Conservation (phyloP, 805 yeast genomes). For the Alloascoidea africana region DNA sequence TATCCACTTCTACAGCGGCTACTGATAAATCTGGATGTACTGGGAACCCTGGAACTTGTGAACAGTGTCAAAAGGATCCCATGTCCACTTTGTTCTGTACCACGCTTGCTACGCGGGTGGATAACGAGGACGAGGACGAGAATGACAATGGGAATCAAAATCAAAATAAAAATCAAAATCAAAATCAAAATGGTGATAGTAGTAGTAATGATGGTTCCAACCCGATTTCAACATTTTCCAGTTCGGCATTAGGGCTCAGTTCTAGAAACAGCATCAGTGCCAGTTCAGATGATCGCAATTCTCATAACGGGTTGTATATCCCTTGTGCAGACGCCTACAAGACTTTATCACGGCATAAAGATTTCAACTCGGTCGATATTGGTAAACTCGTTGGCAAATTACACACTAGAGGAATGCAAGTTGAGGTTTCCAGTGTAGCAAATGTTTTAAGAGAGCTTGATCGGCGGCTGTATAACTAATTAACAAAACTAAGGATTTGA, state of each 20-base stretch:
- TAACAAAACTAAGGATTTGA: conserved; percentile 9
- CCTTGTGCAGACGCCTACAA: conserved; percentile 87
- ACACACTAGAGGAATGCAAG: conserved; percentile 75
- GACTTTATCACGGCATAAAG: conserved; percentile 70
- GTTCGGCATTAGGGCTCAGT: not conserved
- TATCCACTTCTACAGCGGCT: not conserved
- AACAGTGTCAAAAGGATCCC: conserved; percentile 74
- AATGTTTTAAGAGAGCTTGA: conserved; percentile 74
- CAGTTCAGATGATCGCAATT: conserved; percentile 2
- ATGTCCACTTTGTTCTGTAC: conserved; percentile 82
- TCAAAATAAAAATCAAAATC: too few species aligned
- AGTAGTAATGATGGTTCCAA: conserved; percentile 8
- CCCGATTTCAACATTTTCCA: conserved; percentile 1
- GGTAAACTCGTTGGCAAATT: conserved; percentile 60
- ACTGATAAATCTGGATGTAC: conserved; percentile 38
- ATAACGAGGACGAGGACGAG: conserved; percentile 15
- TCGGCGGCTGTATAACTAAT: conserved; percentile 36
- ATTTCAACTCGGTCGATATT: conserved; percentile 59
- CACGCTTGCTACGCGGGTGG: conserved; percentile 45
- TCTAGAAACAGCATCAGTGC: not conserved
- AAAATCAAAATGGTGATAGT: conserved; percentile 9
- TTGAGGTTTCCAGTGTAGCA: conserved; percentile 84
- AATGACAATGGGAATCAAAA: conserved; percentile 12
- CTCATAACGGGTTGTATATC: conserved; percentile 37
- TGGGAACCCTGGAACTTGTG: conserved; percentile 80